Base-by-base conservation (phyloP, 192 early-diverging fungal species). In the Lunasporangiospora selenospora region DNA sequence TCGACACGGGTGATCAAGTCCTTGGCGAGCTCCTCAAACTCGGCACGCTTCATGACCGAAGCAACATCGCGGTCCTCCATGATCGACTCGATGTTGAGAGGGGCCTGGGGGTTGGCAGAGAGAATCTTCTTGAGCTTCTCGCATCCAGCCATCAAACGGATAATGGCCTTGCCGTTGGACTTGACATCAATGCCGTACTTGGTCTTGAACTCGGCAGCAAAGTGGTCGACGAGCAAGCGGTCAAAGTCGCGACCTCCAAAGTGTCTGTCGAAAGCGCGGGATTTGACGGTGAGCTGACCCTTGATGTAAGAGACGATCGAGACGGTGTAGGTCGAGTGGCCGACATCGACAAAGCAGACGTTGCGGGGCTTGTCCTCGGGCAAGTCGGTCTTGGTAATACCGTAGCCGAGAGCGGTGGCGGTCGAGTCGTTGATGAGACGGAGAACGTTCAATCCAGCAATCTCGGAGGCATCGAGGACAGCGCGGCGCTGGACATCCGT, bases 81-180 rank as follows among this genome's bases (percentile, higher is more conserved):
- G 57, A 99, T 84, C 62, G 91, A 95, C 82, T 99, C 97, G 38
- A 99, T 91, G 76, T 92, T 96, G 65, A 99, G 80, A 42, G 93
- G 86, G 23, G 97, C 91, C 53, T 91, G 85, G 36, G 89, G 71
- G 86, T 99, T 99, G 77, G 95, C 94, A 40, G 88, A 90, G 30
- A 99, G 83, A 24, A 97, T 86, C 88, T 99, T 99, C 89, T 99
- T 99, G 61, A 93, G 90, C 81, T 93, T 93, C 79, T 99, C 97
- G 71, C 85, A 85, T 48, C 86, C 95, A 45, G 91, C 87, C 44
- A 91, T 83, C 66, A 99, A 85, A 62, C 97, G 92, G 80, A 96
- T 90, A 50, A 89, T 55, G 26, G 95, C 95, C 87, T 96, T 97
- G 75, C 82, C 81, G 83, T 92, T 97, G 51, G 85, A 80, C 67